Evolutionary conservation across 768 basidiomycete genomes (phyloP).

Genomic region (Coprinopsis cinerea): DNA sequence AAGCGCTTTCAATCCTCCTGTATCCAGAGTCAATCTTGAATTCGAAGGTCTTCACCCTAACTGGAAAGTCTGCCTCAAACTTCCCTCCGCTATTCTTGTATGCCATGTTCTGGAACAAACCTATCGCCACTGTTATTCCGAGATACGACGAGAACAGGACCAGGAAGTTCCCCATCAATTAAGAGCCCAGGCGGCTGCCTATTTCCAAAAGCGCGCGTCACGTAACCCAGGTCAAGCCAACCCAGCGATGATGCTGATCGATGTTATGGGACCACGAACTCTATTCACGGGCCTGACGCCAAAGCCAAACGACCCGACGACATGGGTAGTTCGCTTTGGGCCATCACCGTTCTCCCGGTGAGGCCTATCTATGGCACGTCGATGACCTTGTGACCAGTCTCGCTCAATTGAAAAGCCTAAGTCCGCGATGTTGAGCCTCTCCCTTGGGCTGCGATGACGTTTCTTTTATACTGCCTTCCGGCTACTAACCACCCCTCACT

Average conservation of each 20-base stretch:
- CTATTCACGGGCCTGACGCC: slow-evolving; percentile 2
- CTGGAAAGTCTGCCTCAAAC: not conserved
- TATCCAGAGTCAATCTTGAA: slow-evolving; percentile 1
- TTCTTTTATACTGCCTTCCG: too few relatives aligned
- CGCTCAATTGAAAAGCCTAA: too few relatives aligned
- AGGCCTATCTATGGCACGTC: too few relatives aligned
- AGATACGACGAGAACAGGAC: slow-evolving; percentile 4
- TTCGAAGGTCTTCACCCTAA: not conserved
- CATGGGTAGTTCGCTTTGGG: slow-evolving; percentile 5
- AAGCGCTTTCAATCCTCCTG: slow-evolving; percentile 5
- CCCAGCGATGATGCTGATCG: not conserved
- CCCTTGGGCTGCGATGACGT: too few relatives aligned
- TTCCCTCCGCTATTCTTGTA: not conserved
- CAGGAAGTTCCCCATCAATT: not conserved
- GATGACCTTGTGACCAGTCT: not conserved
- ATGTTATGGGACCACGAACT: slow-evolving; percentile 2
- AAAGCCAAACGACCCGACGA: slow-evolving; percentile 1
- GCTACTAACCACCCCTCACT: too few relatives aligned
- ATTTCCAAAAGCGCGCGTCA: not conserved
- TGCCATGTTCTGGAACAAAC: not conserved
- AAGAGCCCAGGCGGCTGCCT: not conserved
- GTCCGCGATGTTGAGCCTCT: too few relatives aligned
- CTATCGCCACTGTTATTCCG: slow-evolving; percentile 1
- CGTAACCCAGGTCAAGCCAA: not conserved
- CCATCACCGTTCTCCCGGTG: not conserved